Base-by-base conservation (phyloP, 2,329 filamentous ascomycete genomes). In the Polytolypa hystricis region DNA sequence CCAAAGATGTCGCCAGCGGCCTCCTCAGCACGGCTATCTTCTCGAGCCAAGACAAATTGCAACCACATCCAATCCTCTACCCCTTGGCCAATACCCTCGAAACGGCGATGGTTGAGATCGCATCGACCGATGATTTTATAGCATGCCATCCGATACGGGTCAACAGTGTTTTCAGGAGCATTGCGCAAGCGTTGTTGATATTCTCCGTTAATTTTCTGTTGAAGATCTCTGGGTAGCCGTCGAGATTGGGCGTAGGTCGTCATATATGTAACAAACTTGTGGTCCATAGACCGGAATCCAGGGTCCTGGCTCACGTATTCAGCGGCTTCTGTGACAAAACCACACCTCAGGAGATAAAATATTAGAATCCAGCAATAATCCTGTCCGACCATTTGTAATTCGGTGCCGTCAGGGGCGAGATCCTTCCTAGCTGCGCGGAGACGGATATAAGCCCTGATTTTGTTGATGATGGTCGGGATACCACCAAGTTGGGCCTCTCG, bases 101-200 rank as follows among this genome's bases (percentile, higher is more conserved):
- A 58, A 41, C 64, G 73, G 37, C 73, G 66, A 29, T 68, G 66
- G 32, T 60, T 65, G 40, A 79, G 62, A 44, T 80, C 76, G 52
- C 75, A 79, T 33, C 76, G 85, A 30, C 93, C 91, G 49, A 98
- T 81, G 43, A 98, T 79, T 69, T 98, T 96, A 71, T 96, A 96
- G 58, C 91, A 95, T 32, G 89, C 87, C 77, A 94, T 87, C 37
- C 86, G 79, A 65, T 93, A 98, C 17, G 91, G 91, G 56, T 98
- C 91, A 45, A 93, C 78, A 1, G 84, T 83, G 54, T 87, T 81
- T 40, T 91, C 84, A 1, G 84, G 83, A 1, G 84, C 84, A 51
- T 93, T 84, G 45, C 84, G 80, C 17, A 79, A 74, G 30, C 86
- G 79, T 56, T 93, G 84, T 35, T 81, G 81, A 60, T 93, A 95